Evolutionary conservation across 176 grass and related monocot species (phyloP).

Genomic region (Panicum miliaceum): DNA sequence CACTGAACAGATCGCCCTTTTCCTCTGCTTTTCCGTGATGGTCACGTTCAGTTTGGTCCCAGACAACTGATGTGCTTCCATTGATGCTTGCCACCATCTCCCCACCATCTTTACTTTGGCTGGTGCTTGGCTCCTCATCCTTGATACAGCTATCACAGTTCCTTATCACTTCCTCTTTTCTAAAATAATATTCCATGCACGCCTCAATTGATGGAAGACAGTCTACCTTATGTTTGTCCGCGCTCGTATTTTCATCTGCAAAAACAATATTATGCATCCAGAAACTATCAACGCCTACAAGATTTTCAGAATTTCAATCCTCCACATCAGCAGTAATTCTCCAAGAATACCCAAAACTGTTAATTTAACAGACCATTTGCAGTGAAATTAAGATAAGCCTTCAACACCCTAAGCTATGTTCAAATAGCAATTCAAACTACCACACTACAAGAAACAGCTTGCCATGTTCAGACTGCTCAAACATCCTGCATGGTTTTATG

Average conservation of each 20-base stretch:
- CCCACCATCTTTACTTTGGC: slow-evolving; percentile 19
- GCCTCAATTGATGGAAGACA: slow-evolving; percentile 38
- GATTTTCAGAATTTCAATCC: slow-evolving; percentile 28
- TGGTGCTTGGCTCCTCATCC: neutral
- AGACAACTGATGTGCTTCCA: neutral
- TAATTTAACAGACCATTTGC: slow-evolving; percentile 27
- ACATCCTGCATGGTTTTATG: slow-evolving; percentile 8
- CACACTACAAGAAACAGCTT: slow-evolving; percentile 27
- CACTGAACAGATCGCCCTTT: neutral
- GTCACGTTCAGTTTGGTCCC: slow-evolving; percentile 27
- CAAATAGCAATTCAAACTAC: slow-evolving; percentile 4
- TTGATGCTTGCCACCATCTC: neutral
- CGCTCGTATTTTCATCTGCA: slow-evolving; percentile 29
- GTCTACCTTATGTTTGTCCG: slow-evolving; percentile 25
- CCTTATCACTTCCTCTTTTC: neutral
- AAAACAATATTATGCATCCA: slow-evolving; percentile 56
- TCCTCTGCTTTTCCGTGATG: neutral
- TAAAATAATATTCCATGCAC: slow-evolving; percentile 26
- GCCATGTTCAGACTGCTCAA: slow-evolving; percentile 21
- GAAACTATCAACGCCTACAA: slow-evolving; percentile 17
- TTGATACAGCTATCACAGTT: slow-evolving; percentile 39
- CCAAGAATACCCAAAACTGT: neutral
- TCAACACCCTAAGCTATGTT: slow-evolving; percentile 19
- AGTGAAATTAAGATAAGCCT: slow-evolving; percentile 25
- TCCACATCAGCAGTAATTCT: slow-evolving; percentile 23